A percentile compares a stretch with the other conserved stretches of the same genome.
Evolutionary conservation across 2,329 filamentous ascomycete genomes (phyloP).

Genomic region (Aspergillus proliferans): DNA sequence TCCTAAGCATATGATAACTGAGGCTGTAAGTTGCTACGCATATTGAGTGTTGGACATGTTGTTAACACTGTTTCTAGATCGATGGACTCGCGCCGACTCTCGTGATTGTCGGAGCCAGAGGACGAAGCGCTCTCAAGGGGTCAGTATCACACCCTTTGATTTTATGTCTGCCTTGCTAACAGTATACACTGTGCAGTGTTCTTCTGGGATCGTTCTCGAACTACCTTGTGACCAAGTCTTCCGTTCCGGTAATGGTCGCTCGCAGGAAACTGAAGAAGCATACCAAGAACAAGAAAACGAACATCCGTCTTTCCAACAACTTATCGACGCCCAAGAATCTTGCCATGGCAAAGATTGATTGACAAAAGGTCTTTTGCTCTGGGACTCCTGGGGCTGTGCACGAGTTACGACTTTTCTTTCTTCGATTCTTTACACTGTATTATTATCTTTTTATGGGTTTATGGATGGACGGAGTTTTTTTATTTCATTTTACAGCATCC

Average conservation of each 20-base stretch:
- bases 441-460: not conserved
- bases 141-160: conserved; percentile 40
- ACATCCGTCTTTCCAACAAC: conserved; percentile 73
- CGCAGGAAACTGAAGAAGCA: conserved; percentile 84
- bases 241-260: conserved; percentile 95
- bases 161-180: not conserved
- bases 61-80: conserved; percentile 50
- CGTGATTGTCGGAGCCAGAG: conserved; percentile 86
- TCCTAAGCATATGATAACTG: conserved; percentile 89
- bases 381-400: not conserved
- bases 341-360: conserved; percentile 71
- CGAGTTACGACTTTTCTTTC: not conserved
- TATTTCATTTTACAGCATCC: not conserved
- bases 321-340: conserved; percentile 64
- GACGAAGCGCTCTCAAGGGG: conserved; percentile 88
- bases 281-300: conserved; percentile 67
- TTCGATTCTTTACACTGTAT: not conserved
- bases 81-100: conserved; percentile 86
- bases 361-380: conserved; percentile 1
- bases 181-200: conserved; percentile 53
- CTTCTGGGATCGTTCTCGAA: conserved; percentile 95
- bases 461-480: not conserved
- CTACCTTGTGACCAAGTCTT: conserved; percentile 94
- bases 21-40: conserved; percentile 56
- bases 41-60: not conserved